Evolutionary conservation across 495 filamentous ascomycete species (phyloP), one percentile per base, ranked within the genome.

Genomic region (Stereocaulon alpinum): DNA sequence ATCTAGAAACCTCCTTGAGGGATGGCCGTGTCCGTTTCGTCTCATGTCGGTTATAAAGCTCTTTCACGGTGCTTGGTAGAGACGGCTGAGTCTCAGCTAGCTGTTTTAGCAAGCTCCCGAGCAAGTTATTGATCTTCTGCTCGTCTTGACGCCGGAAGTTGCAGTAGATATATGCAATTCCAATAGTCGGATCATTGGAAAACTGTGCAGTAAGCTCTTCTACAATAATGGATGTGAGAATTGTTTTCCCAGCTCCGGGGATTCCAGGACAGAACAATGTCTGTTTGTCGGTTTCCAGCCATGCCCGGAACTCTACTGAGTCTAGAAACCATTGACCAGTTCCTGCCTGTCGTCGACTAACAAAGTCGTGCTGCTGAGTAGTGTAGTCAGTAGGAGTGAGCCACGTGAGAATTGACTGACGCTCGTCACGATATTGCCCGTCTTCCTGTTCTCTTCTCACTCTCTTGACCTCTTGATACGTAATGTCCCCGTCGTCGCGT

Each of bases 121-220:
- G 61, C 15, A 77, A 55, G 30, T 63, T 53, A 7, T 50, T 20
- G 2, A 61, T 45, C 6, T 59, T 72, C 64, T 77, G 73, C n/a
- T 71, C 67, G 5, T 65, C 44, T 37, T 72, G 62, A 10, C 58
- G 55, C 30, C 68, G 61, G 59, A 68, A 78, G 51, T 69, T 71
- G 63, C 67, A 77, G 58, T 71, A 80, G 49, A 77, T 9, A 52
- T 70, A 76, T 6, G 71, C 71, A 47, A 80, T 57, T 7, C 67
- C 67, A 58, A 72, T 48, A 18, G 57, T 56, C 0, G 42, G 3
- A 22, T 58, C 55, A 18, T 5, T 6, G 12, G 61, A 11, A 40
- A 63, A 45, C 43, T 56, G 43, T 40, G 58, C 52, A 4, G 20
- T 2, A 6, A 74, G 63, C 40, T 72, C 50, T 29, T 73, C 51